Evolutionary conservation across 345 rosid genomes (phyloP), one percentile per base, ranked within the genome.

Genomic region (Durio zibethinus): DNA sequence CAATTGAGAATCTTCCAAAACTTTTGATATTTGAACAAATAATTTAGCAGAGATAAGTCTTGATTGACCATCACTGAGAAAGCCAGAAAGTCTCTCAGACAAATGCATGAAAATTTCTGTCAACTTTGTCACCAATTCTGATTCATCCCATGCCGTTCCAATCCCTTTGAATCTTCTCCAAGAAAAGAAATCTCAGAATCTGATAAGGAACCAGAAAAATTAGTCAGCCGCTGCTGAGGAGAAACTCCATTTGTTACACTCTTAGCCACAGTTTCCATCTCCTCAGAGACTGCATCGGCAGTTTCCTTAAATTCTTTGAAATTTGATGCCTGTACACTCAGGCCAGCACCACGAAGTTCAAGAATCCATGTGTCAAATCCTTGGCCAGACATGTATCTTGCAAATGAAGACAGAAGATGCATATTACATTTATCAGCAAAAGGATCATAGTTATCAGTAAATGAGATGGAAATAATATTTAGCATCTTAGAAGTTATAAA

Each of bases 341-440:
- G 82, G 7, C 99, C 99, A 36, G 99, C 98, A 61, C 99, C 98
- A 81, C 97, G 90, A 74, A 96, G 90, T 83, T 96, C 99, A 35
- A 96, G 95, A 78, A 93, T 73, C 99, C 99, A 96, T 1, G 98
- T 96, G 82, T 96, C 99, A 85, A 91, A 96, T 78, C 99, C 99
- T 73, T 93, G 90, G 69, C 80, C 80, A 52, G 97, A 89, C 97
- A 92, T 92, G 76, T 86, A 85, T 45, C 98, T 86, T 5, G 97
- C 98, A 85, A 96, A 96, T 29, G 99, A 96, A 78, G 87, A 89
- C 97, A 93, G 87, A 87, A 84, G 53, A 56, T 23, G 53, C 57
- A 80, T 57, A 83, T 27, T 23, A 40, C 35, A 64, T 2, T 23
- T 36, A 72, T 74, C 45, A 78, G 54, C 61, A 70, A 74, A 59